phyloP scores from a whole-genome alignment of 805 yeast genomes.

The Candida krabiensis region DNA sequence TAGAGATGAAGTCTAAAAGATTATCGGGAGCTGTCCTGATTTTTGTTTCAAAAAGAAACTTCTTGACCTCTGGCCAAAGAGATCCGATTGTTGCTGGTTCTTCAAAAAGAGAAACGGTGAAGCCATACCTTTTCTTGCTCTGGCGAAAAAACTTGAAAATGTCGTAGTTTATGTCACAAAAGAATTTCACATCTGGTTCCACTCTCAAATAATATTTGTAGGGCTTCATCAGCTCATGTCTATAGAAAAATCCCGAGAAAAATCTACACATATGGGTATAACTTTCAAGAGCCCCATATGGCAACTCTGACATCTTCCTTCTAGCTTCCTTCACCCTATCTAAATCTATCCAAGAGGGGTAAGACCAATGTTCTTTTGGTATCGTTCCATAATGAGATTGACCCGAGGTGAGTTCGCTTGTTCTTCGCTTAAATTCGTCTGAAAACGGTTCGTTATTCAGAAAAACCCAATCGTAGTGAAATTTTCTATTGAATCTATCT shows the following conservation, averaged over 20 bases:
- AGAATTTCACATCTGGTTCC: constrained; percentile 49
- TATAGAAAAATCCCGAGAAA: constrained; percentile 52
- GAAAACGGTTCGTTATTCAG: constrained; percentile 47
- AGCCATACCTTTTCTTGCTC: constrained; percentile 47
- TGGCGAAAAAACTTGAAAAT: constrained; percentile 49
- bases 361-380: constrained; percentile 48
- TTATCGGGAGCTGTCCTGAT: constrained; percentile 39
- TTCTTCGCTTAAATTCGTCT: constrained; percentile 35
- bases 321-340: constrained; percentile 30
- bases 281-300: constrained; percentile 58
- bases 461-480: constrained; percentile 45
- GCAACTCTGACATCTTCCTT: constrained; percentile 34
- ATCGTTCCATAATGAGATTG: constrained; percentile 40
- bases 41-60: constrained; percentile 40
- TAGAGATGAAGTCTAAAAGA: constrained; percentile 44
- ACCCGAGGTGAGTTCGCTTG: constrained; percentile 40
- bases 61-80: constrained; percentile 46
- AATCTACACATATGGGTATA: constrained; percentile 70
- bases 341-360: constrained; percentile 44
- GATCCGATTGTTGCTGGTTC: constrained; percentile 46
- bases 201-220: constrained; percentile 61
- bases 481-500: constrained; percentile 37
- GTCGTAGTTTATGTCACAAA: constrained; percentile 38
- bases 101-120: constrained; percentile 51
- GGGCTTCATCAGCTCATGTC: constrained; percentile 41